phyloP scores from a whole-genome alignment of 2,329 filamentous ascomycete genomes.

The Sclerotinia spermophila region DNA sequence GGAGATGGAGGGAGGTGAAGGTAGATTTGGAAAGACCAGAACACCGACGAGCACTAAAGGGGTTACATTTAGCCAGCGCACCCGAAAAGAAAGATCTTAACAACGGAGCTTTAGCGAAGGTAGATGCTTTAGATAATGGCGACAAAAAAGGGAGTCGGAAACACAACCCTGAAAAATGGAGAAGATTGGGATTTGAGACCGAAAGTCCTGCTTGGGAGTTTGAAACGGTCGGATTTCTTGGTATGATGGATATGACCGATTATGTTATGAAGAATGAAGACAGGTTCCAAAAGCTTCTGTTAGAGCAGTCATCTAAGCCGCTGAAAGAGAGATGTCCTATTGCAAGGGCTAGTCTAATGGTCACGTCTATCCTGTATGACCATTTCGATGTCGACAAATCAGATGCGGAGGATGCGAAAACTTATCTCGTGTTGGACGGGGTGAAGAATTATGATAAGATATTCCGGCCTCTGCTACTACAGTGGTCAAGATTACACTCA shows the following conservation, averaged over 20 bases:
- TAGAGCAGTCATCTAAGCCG: slow-evolving; percentile 80
- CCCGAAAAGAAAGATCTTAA: slow-evolving; percentile 53
- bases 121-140: slow-evolving; percentile 40
- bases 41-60: slow-evolving; percentile 73
- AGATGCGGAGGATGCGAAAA: slow-evolving; percentile 73
- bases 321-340: slow-evolving; percentile 76
- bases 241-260: slow-evolving; percentile 96
- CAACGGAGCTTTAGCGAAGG: slow-evolving; percentile 31
- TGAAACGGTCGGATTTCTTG: slow-evolving; percentile 78
- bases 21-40: slow-evolving; percentile 86
- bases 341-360: slow-evolving; percentile 77
- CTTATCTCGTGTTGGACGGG: slow-evolving; percentile 70
- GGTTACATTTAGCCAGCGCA: slow-evolving; percentile 77
- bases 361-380: slow-evolving; percentile 87
- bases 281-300: slow-evolving; percentile 82
- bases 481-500: slow-evolving; percentile 89
- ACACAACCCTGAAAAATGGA: slow-evolving; percentile 90
- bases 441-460: slow-evolving; percentile 77
- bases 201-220: slow-evolving; percentile 88
- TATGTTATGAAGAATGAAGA: slow-evolving; percentile 92
- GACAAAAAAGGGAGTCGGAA: slow-evolving; percentile 58
- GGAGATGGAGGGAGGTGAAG: slow-evolving; percentile 81
- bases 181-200: slow-evolving; percentile 83
- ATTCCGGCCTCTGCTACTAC: slow-evolving; percentile 81
- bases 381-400: slow-evolving; percentile 91